phyloP scores from a whole-genome alignment of 2,329 filamentous ascomycete species.

The Didymella glomerata region DNA sequence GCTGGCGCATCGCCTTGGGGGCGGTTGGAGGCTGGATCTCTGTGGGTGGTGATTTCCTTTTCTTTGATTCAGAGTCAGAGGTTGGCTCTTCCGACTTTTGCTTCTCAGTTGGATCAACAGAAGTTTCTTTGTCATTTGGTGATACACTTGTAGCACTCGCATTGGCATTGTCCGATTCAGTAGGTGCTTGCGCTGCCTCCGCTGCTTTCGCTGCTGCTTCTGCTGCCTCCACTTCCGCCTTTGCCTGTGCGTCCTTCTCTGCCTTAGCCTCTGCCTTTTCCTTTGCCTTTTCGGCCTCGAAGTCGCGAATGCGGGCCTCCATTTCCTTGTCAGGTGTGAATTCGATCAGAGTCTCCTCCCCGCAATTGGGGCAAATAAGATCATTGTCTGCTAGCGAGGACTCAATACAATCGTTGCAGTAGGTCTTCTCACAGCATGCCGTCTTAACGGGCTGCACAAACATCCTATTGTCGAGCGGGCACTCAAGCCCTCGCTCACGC shows the following conservation, averaged over 20 bases:
- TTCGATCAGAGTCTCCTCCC: constrained; percentile 77
- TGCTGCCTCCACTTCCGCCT: constrained; percentile 52
- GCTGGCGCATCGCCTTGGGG: constrained; percentile 56
- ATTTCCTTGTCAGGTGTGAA: constrained; percentile 77
- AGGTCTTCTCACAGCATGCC: constrained; percentile 96
- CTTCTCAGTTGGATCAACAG: constrained; percentile 21
- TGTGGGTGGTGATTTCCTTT: constrained; percentile 80
- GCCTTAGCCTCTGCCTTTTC: constrained; percentile 54
- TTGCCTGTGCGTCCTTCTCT: constrained; percentile 50
- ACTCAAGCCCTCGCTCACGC: constrained; percentile 87
- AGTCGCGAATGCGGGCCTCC: constrained; percentile 79
- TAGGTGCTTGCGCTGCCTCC: constrained; percentile 30
- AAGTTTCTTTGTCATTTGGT: constrained; percentile 20
- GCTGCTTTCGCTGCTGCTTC: constrained; percentile 38
- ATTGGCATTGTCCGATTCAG: constrained; percentile 19
- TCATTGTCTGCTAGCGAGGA: constrained; percentile 98
- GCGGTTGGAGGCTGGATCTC: constrained; percentile 59
- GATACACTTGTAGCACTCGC: constrained; percentile 24
- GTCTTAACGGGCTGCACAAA: constrained; percentile 99
- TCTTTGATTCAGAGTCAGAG: constrained; percentile 66
- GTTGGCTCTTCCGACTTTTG: constrained; percentile 35
- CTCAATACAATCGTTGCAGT: constrained; percentile 99
- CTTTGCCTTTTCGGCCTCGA: constrained; percentile 63
- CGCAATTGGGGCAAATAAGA: constrained; percentile 92
- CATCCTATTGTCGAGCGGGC: constrained; percentile 95